Evolutionary conservation across 2,329 filamentous ascomycete species (phyloP), one percentile per base, ranked within the genome.

Genomic region (Daldinia sp.): DNA sequence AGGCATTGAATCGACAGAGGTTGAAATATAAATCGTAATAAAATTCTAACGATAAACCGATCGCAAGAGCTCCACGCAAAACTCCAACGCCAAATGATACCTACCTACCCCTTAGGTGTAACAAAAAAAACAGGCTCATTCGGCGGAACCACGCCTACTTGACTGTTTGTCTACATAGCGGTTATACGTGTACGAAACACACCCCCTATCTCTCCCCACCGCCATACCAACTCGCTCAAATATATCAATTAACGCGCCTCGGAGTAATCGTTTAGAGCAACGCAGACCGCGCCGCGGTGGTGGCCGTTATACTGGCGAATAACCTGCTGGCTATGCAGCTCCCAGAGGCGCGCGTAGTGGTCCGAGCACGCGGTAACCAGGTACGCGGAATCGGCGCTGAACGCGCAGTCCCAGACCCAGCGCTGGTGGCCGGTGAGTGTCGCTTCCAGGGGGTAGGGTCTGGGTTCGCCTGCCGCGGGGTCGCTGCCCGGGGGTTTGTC

Each of bases 331-430:
- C 90, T 93, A 67, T 85, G 82, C 67, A 97, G 81, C 80, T 97
- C 94, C 94, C 94, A 97, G 58, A 97, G 80, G 15, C 94, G 85
- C 1, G 94, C 94, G 75, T 96, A 97, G 76, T 97, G 94, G 75
- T 97, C 94, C 39, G 90, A 94, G 75, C 93, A 97, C 4, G 94
- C 93, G 0, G 94, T 97, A 10, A 97, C 94, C 5, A 97, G 82
- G 73, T 97, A 97, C 0, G 94, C 94, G 30, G 90, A 94, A 76
- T 97, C 94, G 23, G 94, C 94, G 64, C 91, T 94, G 78, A 97
- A 97, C 0, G 94, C 94, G 73, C 94, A 97, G 77, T 97, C 94
- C 94, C 94, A 97, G 0, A 97, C 94, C 94, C 94, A 97, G 55
- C 94, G 89, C 79, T 97, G 94, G 78, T 97, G 94, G 56, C 91